Evolutionary conservation across 2,329 filamentous ascomycete species (phyloP).

Genomic region (Tolypocladium tropicale): DNA sequence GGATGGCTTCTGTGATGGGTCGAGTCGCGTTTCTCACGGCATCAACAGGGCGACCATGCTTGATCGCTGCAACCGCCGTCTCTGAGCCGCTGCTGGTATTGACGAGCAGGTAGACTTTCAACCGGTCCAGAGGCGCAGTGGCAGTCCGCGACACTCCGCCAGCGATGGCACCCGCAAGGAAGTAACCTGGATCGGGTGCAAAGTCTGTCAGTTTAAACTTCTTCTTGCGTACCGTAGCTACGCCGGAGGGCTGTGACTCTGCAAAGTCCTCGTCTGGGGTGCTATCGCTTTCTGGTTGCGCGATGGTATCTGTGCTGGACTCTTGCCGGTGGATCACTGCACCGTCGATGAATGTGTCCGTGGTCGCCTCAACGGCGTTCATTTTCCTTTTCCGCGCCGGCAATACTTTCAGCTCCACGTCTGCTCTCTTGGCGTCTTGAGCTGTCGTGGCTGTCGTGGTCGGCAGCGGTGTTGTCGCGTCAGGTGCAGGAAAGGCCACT

Average conservation of each 20-base stretch:
- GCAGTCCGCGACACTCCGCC: constrained; percentile 91
- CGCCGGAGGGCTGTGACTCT: constrained; percentile 21
- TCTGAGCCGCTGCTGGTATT: constrained; percentile 51
- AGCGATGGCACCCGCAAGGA: constrained; percentile 87
- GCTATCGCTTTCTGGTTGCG: constrained; percentile 22
- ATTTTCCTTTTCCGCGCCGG: constrained; percentile 5
- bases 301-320: constrained; percentile 11
- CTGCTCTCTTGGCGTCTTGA: constrained; percentile 4
- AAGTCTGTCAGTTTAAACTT: constrained; percentile 52
- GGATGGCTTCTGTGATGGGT: constrained; percentile 63
- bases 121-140: constrained; percentile 88
- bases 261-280: constrained; percentile 18
- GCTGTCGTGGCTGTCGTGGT: constrained; percentile 7
- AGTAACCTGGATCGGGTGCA: constrained; percentile 90
- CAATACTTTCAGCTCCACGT: not conserved
- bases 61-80: constrained; percentile 54
- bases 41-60: constrained; percentile 55
- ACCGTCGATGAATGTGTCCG: constrained; percentile 11
- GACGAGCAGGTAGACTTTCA: constrained; percentile 96
- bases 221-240: constrained; percentile 23
- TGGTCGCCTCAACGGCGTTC: constrained; percentile 6
- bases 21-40: constrained; percentile 56
- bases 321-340: constrained; percentile 13
- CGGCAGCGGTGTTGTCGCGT: constrained; percentile 13
- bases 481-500: constrained; percentile 43